Conservation (phyloP, 2,329 filamentous ascomycete genomes). For the Tolypocladium tropicale region DNA sequence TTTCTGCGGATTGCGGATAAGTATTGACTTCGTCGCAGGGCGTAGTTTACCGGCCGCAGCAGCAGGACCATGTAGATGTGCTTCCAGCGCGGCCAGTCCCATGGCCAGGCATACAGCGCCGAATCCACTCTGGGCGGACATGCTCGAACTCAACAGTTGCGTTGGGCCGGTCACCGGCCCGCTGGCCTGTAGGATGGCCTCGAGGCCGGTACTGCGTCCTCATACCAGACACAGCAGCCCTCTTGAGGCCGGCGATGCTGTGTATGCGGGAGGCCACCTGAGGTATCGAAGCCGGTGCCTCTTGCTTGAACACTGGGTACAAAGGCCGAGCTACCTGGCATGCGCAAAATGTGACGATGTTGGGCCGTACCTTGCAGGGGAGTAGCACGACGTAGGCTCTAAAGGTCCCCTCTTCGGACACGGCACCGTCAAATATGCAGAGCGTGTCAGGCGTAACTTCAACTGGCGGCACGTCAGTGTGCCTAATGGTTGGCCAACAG, state of each 20-base stretch:
- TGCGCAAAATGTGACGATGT: neutral
- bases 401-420: no score
- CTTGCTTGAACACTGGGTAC: neutral
- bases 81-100: neutral
- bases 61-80: neutral
- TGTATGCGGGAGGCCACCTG: neutral
- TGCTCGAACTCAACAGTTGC: neutral
- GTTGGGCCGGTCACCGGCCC: neutral
- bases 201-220: neutral
- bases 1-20: neutral
- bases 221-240: neutral
- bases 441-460: neutral
- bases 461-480: neutral
- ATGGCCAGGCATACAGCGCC: neutral
- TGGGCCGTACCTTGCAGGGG: neutral
- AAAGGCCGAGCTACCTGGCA: neutral
- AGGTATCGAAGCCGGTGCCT: neutral
- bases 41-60: neutral
- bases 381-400: neutral
- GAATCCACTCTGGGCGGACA: neutral
- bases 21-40: no score
- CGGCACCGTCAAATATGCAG: neutral
- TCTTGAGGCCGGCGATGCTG: neutral
- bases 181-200: neutral
- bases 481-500: neutral